Conservation (phyloP, 768 basidiomycete species). For the Boletus sp. region DNA sequence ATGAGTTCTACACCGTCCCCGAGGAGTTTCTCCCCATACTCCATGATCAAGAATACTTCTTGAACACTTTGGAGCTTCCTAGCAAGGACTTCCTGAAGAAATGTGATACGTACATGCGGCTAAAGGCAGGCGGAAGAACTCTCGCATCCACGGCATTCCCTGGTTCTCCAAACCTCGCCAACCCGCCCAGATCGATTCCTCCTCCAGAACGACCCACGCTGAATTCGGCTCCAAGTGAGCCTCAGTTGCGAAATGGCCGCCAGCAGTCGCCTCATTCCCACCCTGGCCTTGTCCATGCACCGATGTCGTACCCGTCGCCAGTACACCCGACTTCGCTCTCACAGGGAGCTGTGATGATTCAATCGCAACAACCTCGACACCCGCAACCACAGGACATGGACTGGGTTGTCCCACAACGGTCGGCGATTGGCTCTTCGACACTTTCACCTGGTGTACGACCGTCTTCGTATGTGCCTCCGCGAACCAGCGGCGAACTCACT, state of each 20-base stretch:
- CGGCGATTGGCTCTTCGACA: slow-evolving; percentile 32
- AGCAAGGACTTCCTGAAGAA: slow-evolving; percentile 96
- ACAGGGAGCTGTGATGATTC: slow-evolving; percentile 43
- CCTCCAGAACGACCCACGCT: slow-evolving; percentile 47
- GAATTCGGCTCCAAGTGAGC: slow-evolving; percentile 37
- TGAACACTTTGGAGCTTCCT: slow-evolving; percentile 82
- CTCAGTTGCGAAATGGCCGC: slow-evolving; percentile 37
- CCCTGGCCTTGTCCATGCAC: slow-evolving; percentile 38
- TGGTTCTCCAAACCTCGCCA: slow-evolving; percentile 24
- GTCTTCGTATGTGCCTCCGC: slow-evolving; percentile 46
- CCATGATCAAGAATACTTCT: slow-evolving; percentile 89
- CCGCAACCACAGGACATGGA: slow-evolving; percentile 46
- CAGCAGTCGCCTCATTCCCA: slow-evolving; percentile 41
- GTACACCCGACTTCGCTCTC: slow-evolving; percentile 44
- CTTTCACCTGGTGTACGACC: slow-evolving; percentile 44
- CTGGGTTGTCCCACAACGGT: slow-evolving; percentile 36
- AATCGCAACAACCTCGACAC: slow-evolving; percentile 39
- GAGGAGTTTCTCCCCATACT: slow-evolving; percentile 84
- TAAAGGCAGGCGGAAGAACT: slow-evolving; percentile 58
- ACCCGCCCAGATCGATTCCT: slow-evolving; percentile 29
- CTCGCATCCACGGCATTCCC: slow-evolving; percentile 32
- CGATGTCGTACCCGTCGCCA: slow-evolving; percentile 44
- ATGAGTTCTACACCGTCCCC: slow-evolving; percentile 94
- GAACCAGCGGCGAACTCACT: slow-evolving; percentile 43
- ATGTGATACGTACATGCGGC: slow-evolving; percentile 83